Percentiles rank a stretch among this genome's conserved stretches.
Evolutionary conservation across 139 green algal species (phyloP).

Genomic region (Picochlorum sp.): DNA sequence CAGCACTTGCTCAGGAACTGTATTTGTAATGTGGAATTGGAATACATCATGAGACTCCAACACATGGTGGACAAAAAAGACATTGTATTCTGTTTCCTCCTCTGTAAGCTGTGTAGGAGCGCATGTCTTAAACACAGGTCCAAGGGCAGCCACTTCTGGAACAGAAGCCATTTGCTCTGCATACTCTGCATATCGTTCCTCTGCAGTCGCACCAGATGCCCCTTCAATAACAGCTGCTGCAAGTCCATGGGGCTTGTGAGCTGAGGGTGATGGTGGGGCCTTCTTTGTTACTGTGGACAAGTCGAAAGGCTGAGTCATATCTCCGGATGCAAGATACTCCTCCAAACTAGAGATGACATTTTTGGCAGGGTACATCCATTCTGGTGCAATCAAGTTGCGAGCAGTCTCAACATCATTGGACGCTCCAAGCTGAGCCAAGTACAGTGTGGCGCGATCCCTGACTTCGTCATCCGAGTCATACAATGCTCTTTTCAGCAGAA

Average conservation of each 20-base stretch:
- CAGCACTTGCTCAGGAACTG: slow-evolving; percentile 86
- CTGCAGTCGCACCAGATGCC: slow-evolving; percentile 9
- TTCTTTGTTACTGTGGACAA: slow-evolving; percentile 36
- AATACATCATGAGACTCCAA: slow-evolving; percentile 78
- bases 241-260: slow-evolving; percentile 20
- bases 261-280: slow-evolving; percentile 6
- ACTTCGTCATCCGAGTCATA: slow-evolving; percentile 96
- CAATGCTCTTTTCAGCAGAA: slow-evolving; percentile 85
- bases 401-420: slow-evolving; percentile 1
- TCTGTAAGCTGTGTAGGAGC: slow-evolving; percentile 69
- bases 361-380: slow-evolving; percentile 55
- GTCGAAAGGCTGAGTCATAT: slow-evolving; percentile 63
- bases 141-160: slow-evolving; percentile 67
- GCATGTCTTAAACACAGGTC: slow-evolving; percentile 84
- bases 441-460: slow-evolving; percentile 89
- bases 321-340: slow-evolving; percentile 60
- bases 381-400: slow-evolving; percentile 30
- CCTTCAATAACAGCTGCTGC: slow-evolving; percentile 17
- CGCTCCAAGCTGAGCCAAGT: slow-evolving; percentile 71
- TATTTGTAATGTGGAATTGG: slow-evolving; percentile 98
- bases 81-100: slow-evolving; percentile 87
- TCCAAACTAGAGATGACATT: slow-evolving; percentile 73
- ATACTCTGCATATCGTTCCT: slow-evolving; percentile 18
- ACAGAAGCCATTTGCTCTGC: slow-evolving; percentile 51
- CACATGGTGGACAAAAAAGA: slow-evolving; percentile 79